Percentiles rank a stretch among this genome's conserved stretches.
phyloP scores from a whole-genome alignment of 192 early-diverging fungal genomes.

The Coemansia sp. region DNA sequence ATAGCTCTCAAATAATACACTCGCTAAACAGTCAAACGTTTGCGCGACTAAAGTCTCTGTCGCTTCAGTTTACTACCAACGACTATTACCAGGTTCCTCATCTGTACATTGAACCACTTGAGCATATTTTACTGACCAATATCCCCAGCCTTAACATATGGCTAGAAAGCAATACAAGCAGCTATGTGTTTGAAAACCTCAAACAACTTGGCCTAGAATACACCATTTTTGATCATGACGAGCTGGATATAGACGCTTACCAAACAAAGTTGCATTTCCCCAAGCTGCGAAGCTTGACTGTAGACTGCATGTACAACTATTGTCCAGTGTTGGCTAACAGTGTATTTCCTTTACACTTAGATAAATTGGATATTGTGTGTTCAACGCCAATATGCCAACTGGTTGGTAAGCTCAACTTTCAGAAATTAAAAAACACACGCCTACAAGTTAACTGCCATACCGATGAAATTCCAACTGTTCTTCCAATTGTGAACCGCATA shows the following conservation, averaged over 20 bases:
- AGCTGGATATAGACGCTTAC: background rate
- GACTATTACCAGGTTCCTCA: background rate
- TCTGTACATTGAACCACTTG: background rate
- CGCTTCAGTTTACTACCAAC: background rate
- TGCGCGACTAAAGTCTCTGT: background rate
- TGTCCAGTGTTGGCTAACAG: constrained; percentile 9
- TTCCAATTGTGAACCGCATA: background rate
- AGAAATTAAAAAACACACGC: background rate
- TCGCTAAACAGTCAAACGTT: background rate
- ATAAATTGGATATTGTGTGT: constrained; percentile 7
- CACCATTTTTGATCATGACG: background rate
- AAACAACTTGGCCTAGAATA: background rate
- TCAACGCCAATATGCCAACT: background rate
- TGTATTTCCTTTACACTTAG: background rate
- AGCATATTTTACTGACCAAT: background rate
- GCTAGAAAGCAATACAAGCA: background rate
- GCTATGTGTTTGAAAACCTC: constrained; percentile 6
- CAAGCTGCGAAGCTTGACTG: background rate
- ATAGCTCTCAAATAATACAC: background rate
- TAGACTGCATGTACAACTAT: background rate
- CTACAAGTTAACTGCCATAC: background rate
- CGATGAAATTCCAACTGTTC: background rate
- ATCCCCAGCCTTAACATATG: constrained; percentile 8
- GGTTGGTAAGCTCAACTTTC: background rate
- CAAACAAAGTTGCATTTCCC: background rate